Conservation (phyloP, 1,284 basidiomycete genomes). For the Malassezia slooffiae region DNA sequence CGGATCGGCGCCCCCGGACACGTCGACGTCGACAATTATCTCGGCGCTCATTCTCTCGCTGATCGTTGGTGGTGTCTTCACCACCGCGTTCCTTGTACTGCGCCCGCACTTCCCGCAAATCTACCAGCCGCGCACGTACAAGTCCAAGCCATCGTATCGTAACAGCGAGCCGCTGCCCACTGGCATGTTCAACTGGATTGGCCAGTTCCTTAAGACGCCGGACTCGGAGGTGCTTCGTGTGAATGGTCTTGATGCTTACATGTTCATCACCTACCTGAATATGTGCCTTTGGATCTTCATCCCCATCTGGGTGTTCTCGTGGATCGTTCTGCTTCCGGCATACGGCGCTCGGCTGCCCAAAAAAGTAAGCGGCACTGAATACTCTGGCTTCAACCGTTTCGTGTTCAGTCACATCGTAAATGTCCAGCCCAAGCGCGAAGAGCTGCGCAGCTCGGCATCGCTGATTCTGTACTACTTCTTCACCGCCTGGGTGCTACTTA, state of each 20-base stretch:
- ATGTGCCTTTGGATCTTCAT: conserved; percentile 65
- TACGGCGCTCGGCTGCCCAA: conserved; percentile 32
- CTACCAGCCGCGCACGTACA: conserved; percentile 47
- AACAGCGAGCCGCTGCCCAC: conserved; percentile 41
- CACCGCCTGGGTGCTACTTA: conserved; percentile 64
- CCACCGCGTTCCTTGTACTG: conserved; percentile 45
- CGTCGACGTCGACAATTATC: conserved; percentile 39
- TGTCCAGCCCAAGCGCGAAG: conserved; percentile 19
- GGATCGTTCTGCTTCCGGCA: conserved; percentile 56
- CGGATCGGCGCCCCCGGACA: conserved; percentile 14
- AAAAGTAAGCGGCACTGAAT: conserved; percentile 11
- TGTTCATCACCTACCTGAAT: conserved; percentile 77
- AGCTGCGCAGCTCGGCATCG: conserved; percentile 31
- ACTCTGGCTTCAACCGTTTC: conserved; percentile 61
- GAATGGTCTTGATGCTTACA: conserved; percentile 87
- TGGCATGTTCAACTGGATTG: conserved; percentile 47
- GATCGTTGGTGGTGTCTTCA: conserved; percentile 36
- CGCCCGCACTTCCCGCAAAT: conserved; percentile 47
- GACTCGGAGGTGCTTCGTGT: conserved; percentile 46
- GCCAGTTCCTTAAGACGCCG: conserved; percentile 42
- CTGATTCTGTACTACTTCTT: conserved; percentile 38
- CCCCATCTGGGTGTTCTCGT: conserved; percentile 54
- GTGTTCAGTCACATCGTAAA: conserved; percentile 61
- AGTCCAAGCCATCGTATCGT: conserved; percentile 38
- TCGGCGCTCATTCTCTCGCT: conserved; percentile 42